These are phyloP conservation scores for Blastocystis sp. DNA, from an alignment of 352 stramenopile genomes.

Conservation along the genomic window DNA sequence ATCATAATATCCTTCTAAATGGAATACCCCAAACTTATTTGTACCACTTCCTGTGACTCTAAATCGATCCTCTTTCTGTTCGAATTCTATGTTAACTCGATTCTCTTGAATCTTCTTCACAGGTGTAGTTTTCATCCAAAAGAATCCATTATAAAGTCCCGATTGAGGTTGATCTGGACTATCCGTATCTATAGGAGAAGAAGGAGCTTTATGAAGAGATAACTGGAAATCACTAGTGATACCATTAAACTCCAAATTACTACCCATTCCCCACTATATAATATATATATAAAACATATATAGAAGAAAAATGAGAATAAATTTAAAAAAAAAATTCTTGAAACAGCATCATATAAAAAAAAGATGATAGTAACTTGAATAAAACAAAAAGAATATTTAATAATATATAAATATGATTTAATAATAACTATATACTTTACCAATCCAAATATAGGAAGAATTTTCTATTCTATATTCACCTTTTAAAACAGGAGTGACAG, in stretches of 20 bases:
- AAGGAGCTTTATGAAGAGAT: too few relatives aligned
- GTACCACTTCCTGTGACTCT: constrained; percentile 10
- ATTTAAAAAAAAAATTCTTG: too few relatives aligned
- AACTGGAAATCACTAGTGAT: constrained; percentile 24
- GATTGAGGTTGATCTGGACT: constrained; percentile 17
- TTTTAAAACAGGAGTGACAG: constrained; percentile 8
- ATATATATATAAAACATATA: neutral
- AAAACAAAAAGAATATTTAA: too few relatives aligned
- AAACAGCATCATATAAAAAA: too few relatives aligned
- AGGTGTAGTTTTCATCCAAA: constrained; percentile 28
- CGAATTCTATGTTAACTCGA: constrained; percentile 11
- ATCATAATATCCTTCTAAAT: constrained; percentile 21
- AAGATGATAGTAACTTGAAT: too few relatives aligned
- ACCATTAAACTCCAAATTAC: constrained; percentile 24
- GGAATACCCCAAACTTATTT: constrained; percentile 20
- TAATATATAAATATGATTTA: too few relatives aligned
- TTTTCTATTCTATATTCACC: too few relatives aligned
- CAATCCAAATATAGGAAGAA: too few relatives aligned
- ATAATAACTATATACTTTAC: too few relatives aligned
- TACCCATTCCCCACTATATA: constrained; percentile 26
- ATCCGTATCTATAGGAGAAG: neutral
- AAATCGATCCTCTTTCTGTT: constrained; percentile 8
- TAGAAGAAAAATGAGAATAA: too few relatives aligned
- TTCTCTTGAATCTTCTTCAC: constrained; percentile 15
- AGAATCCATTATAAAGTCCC: constrained; percentile 27